phyloP scores from a whole-genome alignment of 2,329 filamentous ascomycete species.

The Apiospora kogelbergensis region DNA sequence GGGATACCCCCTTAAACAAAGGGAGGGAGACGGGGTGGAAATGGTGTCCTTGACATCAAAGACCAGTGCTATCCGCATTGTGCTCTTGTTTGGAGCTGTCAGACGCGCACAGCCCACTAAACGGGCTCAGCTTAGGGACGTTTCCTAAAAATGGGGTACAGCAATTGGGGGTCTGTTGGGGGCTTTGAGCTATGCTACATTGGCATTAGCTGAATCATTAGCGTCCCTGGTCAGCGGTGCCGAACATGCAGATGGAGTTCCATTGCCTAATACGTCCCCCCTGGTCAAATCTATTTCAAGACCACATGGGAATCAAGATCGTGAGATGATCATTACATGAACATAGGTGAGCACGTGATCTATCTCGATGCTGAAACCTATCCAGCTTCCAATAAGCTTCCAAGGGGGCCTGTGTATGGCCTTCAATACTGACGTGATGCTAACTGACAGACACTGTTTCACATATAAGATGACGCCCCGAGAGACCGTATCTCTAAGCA shows the following conservation, averaged over 20 bases:
- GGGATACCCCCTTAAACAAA: neutral
- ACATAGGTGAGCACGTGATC: too few species aligned
- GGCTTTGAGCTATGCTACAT: neutral
- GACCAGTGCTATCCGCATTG: neutral
- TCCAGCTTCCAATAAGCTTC: too few species aligned
- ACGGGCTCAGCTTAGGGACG: neutral
- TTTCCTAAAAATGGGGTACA: neutral
- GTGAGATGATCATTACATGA: neutral
- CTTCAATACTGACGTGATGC: too few species aligned
- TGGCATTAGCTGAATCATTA: neutral
- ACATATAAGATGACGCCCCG: too few species aligned
- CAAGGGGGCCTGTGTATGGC: too few species aligned
- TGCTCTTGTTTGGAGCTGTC: neutral
- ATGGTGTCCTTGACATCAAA: constrained; percentile 1
- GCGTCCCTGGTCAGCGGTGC: neutral
- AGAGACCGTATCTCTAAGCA: too few species aligned
- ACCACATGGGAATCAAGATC: neutral
- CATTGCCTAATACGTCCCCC: neutral
- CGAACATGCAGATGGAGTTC: neutral
- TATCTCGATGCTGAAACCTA: too few species aligned
- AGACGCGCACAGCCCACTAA: neutral
- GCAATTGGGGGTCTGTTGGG: neutral
- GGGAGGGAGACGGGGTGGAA: neutral
- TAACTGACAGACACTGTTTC: too few species aligned
- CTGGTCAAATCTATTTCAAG: neutral